These are phyloP conservation scores for Penicillium diatomitis DNA, from an alignment of 495 filamentous ascomycete species.

Conservation along the genomic window DNA sequence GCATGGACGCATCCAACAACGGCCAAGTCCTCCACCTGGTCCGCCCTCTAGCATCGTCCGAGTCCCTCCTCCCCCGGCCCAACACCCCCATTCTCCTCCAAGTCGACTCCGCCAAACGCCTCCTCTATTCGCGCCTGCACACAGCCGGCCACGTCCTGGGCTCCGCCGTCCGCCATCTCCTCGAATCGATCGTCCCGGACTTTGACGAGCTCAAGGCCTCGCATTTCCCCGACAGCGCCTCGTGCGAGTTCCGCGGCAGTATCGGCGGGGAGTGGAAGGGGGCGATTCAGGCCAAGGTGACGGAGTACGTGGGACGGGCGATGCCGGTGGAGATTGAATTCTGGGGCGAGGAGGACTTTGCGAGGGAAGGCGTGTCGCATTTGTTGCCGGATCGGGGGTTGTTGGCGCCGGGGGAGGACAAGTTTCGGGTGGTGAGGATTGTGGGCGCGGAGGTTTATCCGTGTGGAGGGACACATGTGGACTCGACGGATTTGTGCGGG, in stretches of 20 bases:
- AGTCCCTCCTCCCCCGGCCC: constrained; percentile 11
- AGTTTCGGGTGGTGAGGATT: constrained; percentile 46
- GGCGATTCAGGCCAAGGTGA: constrained; percentile 42
- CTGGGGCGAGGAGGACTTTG: constrained; percentile 48
- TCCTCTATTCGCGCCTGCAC: constrained; percentile 51
- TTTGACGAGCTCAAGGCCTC: constrained; percentile 55
- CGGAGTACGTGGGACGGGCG: constrained; percentile 40
- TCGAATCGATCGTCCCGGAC: constrained; percentile 36
- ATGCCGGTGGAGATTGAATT: constrained; percentile 51
- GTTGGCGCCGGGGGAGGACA: constrained; percentile 35
- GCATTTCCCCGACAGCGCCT: constrained; percentile 51
- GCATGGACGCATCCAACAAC: constrained; percentile 32
- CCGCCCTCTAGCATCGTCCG: constrained; percentile 24
- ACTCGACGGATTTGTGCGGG: constrained; percentile 41
- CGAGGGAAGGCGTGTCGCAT: constrained; percentile 25
- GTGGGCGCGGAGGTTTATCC: constrained; percentile 51
- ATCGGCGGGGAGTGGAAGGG: constrained; percentile 52
- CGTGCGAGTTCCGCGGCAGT: constrained; percentile 49
- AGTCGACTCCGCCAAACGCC: constrained; percentile 45
- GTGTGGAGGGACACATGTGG: constrained; percentile 58
- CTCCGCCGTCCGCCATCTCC: constrained; percentile 43
- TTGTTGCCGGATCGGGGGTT: constrained; percentile 39
- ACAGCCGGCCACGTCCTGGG: constrained; percentile 58
- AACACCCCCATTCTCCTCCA: constrained; percentile 37
- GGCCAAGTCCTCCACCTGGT: constrained; percentile 52